Base-by-base conservation (phyloP, 495 filamentous ascomycete genomes). In the Xylaria venustula region DNA sequence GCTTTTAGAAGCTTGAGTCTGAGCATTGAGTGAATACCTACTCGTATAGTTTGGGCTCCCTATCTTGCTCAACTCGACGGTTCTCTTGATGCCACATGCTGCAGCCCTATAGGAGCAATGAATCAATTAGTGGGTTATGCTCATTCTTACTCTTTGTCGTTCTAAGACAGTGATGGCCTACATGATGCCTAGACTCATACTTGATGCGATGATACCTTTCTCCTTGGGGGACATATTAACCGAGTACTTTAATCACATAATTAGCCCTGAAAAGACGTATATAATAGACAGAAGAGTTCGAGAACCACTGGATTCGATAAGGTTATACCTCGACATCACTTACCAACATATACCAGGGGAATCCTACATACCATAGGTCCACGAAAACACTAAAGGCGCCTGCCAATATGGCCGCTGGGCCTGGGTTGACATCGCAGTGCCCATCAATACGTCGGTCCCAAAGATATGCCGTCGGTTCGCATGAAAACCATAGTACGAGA, bases 331-430 rank as follows among this genome's bases (percentile, higher is more conserved):
- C 34, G 8, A 7, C 17, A 30, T 44, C n/a, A 45, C 53, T 45
- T 17, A 55, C 53, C 17, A 55, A 15, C 20, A 55, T n/a, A 3
- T 26, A 55, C 53, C 53, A 55, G 3, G 53, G 53, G 22, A 20
- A 55, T 23, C 41, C 22, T 34, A 40, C 22, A 8, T 55, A 55
- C 23, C 40, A 55, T 32, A 55, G 8, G 40, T 55, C 53, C 7
- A 34, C 40, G 15, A 34, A 4, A 3, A 34, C 40, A 19, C 53
- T 55, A 1, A 32, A 15, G 12, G 25, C 53, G 12, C 53, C 53
- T 6, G 53, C 53, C 3, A 55, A 8, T 19, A 44, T 25, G 30
- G 36, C 26, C 22, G 26, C 17, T 15, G 53, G 53, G 15, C 14
- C 2, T 15, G 40, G 12, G 2, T 44, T n/a, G 9, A 12, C 8